Evolutionary conservation across 2,329 filamentous ascomycete species (phyloP), one percentile per base, ranked within the genome.

Genomic region (Fusarium tjaetaba): DNA sequence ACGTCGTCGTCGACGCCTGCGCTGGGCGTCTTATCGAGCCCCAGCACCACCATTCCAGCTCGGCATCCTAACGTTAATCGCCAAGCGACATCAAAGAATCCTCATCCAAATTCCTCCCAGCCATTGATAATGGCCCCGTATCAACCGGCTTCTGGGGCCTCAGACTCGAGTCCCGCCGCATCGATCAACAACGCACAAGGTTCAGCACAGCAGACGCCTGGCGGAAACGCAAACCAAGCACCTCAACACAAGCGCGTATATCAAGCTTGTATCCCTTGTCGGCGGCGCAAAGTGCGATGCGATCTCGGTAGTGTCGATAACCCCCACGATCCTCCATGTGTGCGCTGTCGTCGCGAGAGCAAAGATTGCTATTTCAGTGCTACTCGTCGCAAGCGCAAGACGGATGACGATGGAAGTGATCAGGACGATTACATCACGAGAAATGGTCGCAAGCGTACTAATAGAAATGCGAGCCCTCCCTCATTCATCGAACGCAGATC

Each of bases 291-390:
- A 80, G 88, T 91, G 32, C 86, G 89, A 67, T 91, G 88, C 81
- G 89, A 91, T 73, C 83, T 91, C 11, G 89, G 89, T 65, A 93
- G 92, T 78, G 96, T 98, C 80, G 96, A 98, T 84, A 96, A 96
- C 78, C 96, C 96, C 30, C 91, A 95, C 82, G 94, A 97, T 78
- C 96, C 96, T 62, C 96, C 96, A 5, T 99, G 96, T 82, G 93
- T 96, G 68, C 91, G 96, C 80, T 99, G 96, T 82, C 92, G 95
- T 60, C 92, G 96, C 76, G 96, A 99, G 86, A 94, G 92, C 85
- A 98, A 98, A 82, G 93, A 97, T 79, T 99, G 96, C 86, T 97
- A 93, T 88, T 99, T 99, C 86, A 97, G 95, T 71, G 94, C 95
- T 26, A 98, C 95, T 38, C 89, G 96, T 57, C 91, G 96, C 80